phyloP scores from a whole-genome alignment of 768 basidiomycete species.

The Coprinopsis cinerea region DNA sequence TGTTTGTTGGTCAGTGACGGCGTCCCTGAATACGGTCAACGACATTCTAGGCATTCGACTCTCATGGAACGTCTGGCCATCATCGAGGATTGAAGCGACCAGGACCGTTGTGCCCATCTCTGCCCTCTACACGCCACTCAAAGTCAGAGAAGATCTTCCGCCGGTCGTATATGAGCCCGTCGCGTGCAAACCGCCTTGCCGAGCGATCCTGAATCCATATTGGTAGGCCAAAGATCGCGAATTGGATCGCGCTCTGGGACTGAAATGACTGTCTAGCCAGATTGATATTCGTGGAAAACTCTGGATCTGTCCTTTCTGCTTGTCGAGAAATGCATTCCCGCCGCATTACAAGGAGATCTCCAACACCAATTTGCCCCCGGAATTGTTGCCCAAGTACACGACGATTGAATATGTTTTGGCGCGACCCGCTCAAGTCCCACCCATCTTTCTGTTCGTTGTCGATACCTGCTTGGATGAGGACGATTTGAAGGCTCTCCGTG shows the following conservation, averaged over 20 bases:
- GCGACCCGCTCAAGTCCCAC: constrained; percentile 86
- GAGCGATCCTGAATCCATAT: constrained; percentile 96
- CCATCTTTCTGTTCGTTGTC: constrained; percentile 94
- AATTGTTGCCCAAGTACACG: constrained; percentile 95
- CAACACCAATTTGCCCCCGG: constrained; percentile 92
- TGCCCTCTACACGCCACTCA: constrained; percentile 95
- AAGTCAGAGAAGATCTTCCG: constrained; percentile 88
- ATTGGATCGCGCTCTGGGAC: background rate
- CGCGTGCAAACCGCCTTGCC: constrained; percentile 96
- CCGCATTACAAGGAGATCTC: constrained; percentile 99
- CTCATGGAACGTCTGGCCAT: constrained; percentile 99
- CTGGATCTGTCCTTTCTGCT: constrained; percentile 99
- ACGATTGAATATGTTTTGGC: constrained; percentile 99
- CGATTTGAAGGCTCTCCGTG: constrained; percentile 91
- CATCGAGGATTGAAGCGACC: constrained; percentile 95
- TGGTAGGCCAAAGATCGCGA: constrained; percentile 50
- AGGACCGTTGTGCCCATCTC: constrained; percentile 97
- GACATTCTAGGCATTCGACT: constrained; percentile 88
- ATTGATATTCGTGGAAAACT: constrained; percentile 98
- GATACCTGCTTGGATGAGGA: constrained; percentile 96
- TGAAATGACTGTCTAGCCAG: constrained; percentile 52
- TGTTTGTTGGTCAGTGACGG: background rate
- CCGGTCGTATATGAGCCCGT: constrained; percentile 98
- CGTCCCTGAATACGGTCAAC: constrained; percentile 25
- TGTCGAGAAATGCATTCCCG: constrained; percentile 94